phyloP scores from a whole-genome alignment of 108 stramenopile species.

The Nitzschia sp. region DNA sequence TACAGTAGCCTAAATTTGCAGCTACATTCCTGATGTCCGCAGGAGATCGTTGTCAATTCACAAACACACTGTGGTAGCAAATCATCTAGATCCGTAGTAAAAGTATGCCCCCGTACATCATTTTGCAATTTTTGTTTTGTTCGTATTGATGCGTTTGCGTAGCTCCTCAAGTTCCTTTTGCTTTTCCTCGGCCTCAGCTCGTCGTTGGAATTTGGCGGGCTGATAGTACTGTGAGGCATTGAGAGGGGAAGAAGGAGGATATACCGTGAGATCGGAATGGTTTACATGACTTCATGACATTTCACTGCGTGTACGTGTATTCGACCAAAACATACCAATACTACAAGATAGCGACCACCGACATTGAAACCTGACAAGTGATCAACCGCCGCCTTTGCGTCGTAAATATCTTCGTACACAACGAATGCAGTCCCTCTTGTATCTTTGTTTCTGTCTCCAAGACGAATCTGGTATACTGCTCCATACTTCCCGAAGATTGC shows the following conservation, averaged over 20 bases:
- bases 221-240: conserved; percentile 81
- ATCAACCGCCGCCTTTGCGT: conserved; percentile 97
- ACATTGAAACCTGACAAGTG: conserved; percentile 98
- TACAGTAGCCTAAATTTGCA: too few relatives aligned
- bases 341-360: conserved; percentile 94
- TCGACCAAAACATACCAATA: conserved; percentile 26
- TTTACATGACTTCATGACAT: neutral
- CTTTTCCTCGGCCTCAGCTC: conserved; percentile 76
- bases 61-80: too few relatives aligned
- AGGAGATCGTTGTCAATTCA: too few relatives aligned
- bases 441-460: conserved; percentile 82
- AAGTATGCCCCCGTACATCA: too few relatives aligned
- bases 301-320: neutral
- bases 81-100: too few relatives aligned
- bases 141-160: conserved; percentile 65
- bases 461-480: conserved; percentile 94
- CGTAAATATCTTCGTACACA: conserved; percentile 94
- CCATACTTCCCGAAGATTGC: conserved; percentile 99
- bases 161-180: conserved; percentile 94
- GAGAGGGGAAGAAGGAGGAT: neutral
- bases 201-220: conserved; percentile 73
- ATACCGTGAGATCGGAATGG: neutral
- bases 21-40: too few relatives aligned
- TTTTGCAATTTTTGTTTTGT: conserved; percentile 52
- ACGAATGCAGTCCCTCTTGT: conserved; percentile 98